A percentile compares a stretch with the other conserved stretches of the same genome.
Conservation (phyloP, 306 rosid species). For the Psophocarpus tetragonolobus region DNA sequence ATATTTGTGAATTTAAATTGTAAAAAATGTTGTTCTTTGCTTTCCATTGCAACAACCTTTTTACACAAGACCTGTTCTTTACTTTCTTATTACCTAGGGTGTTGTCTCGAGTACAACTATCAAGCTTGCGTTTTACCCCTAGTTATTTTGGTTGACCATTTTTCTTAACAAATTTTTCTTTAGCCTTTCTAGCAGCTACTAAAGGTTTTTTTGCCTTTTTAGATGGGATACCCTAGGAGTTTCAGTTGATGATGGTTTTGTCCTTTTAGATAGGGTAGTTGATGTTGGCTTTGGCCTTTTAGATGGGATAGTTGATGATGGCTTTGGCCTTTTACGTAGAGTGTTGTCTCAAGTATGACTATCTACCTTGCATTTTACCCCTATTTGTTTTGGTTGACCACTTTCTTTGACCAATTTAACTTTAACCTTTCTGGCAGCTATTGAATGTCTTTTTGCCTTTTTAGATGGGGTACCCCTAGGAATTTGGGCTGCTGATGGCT, state of each 20-base stretch:
- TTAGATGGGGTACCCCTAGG: too few species aligned
- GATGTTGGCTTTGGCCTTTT: slow-evolving; percentile 22
- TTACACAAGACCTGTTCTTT: slow-evolving; percentile 59
- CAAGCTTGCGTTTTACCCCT: slow-evolving; percentile 79
- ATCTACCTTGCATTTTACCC: too few species aligned
- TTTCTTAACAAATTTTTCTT: slow-evolving; percentile 33
- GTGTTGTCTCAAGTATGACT: too few species aligned
- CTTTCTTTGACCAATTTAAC: too few species aligned
- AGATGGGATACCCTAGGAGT: slow-evolving; percentile 46
- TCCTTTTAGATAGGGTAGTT: slow-evolving; percentile 59
- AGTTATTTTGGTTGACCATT: slow-evolving; percentile 52
- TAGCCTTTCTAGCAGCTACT: slow-evolving; percentile 78
- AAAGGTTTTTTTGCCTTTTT: slow-evolving; percentile 72
- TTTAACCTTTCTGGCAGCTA: too few species aligned
- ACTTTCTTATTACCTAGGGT: slow-evolving; percentile 48
- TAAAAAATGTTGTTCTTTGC: too few species aligned
- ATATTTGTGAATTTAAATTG: too few species aligned
- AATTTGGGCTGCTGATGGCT: too few species aligned
- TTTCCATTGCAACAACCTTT: too few species aligned
- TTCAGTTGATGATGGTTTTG: slow-evolving; percentile 35
- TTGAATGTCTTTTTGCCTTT: too few species aligned
- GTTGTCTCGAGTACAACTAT: slow-evolving; percentile 73
- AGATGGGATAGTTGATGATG: slow-evolving; percentile 44
- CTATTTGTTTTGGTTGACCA: too few species aligned
- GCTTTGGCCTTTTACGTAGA: too few species aligned